phyloP scores from a whole-genome alignment of 1,284 basidiomycete species.

The Trichosporon asahii region DNA sequence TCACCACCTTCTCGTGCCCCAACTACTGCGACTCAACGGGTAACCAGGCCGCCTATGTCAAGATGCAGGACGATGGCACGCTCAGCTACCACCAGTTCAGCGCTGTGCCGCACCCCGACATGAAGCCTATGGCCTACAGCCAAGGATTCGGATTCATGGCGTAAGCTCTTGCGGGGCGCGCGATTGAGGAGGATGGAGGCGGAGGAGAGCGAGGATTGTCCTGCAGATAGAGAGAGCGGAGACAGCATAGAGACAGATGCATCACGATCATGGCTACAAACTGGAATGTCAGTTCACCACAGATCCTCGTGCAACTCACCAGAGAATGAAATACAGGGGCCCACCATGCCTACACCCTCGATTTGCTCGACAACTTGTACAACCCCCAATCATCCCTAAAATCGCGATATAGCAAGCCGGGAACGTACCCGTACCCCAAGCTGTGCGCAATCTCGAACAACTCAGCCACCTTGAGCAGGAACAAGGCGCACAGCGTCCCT shows the following conservation, averaged over 20 bases:
- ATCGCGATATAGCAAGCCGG: neutral
- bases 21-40: conserved; percentile 53
- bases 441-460: neutral
- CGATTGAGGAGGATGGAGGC: neutral
- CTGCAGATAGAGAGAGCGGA: neutral
- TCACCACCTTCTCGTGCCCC: conserved; percentile 52
- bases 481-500: neutral
- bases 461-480: neutral
- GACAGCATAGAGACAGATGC: neutral
- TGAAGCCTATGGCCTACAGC: conserved; percentile 89
- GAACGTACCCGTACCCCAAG: neutral
- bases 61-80: conserved; percentile 73
- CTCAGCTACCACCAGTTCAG: conserved; percentile 77
- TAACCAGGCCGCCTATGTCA: conserved; percentile 60
- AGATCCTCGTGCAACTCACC: too few relatives aligned
- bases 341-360: too few relatives aligned
- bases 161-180: neutral
- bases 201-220: neutral
- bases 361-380: neutral
- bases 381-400: neutral
- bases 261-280: neutral
- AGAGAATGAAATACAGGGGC: too few relatives aligned
- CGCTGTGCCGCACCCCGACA: conserved; percentile 78
- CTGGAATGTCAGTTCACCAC: too few relatives aligned
- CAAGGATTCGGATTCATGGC: conserved; percentile 46